phyloP scores from a whole-genome alignment of 345 rosid genomes.

The Salix viminalis region DNA sequence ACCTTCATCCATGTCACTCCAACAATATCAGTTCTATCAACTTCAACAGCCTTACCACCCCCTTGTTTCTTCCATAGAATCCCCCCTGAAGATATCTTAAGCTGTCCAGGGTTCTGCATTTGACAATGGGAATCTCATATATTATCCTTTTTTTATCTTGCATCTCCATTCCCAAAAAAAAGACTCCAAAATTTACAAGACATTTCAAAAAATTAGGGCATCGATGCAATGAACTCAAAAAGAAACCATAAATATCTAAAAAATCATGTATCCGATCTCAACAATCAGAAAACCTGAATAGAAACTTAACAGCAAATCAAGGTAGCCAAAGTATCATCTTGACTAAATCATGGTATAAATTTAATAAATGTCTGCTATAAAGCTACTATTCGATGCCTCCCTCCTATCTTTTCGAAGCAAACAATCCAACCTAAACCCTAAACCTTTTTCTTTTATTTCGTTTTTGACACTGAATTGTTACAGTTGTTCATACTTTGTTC shows the following conservation, averaged over 20 bases:
- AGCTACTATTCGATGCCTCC: neutral
- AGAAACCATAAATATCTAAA: neutral
- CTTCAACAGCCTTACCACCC: slow-evolving; percentile 95
- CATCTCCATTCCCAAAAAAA: neutral
- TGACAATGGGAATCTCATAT: neutral
- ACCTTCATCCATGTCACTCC: slow-evolving; percentile 88
- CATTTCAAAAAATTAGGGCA: neutral
- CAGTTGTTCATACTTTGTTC: neutral
- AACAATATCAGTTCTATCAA: slow-evolving; percentile 68
- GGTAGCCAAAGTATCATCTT: neutral
- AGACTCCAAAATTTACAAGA: neutral
- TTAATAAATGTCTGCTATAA: neutral
- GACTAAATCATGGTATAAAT: neutral
- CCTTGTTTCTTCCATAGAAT: slow-evolving; percentile 95
- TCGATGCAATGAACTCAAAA: too few species aligned
- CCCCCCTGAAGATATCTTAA: slow-evolving; percentile 68
- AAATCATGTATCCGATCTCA: neutral
- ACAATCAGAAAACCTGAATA: neutral
- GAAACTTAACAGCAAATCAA: neutral
- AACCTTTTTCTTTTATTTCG: neutral
- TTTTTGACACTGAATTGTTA: neutral
- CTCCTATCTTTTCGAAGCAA: neutral
- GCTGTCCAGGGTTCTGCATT: slow-evolving; percentile 79
- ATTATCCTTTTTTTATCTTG: neutral
- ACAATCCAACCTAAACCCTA: neutral